Base-by-base conservation (phyloP, 2,329 filamentous ascomycete genomes). In the Ceratocystis harringtonii region DNA sequence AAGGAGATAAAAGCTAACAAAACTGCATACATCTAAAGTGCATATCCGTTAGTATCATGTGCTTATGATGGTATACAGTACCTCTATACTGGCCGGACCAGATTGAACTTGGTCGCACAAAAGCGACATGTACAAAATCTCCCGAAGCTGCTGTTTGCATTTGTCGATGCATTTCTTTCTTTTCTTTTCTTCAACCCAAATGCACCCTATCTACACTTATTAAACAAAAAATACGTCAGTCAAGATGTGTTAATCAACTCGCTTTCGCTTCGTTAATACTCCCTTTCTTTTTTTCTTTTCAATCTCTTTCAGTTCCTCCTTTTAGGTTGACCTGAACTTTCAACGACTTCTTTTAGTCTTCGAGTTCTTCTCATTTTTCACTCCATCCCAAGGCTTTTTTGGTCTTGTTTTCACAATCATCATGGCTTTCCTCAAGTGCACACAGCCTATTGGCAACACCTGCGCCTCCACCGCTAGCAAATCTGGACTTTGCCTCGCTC, bases 401-500 rank as follows among this genome's bases (percentile, higher is more conserved):
- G 83, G 85, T 88, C 85, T 86, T 87, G 88, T 87, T 88, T 89
- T 80, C 81, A 45, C 36, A 41, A 78, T 84, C 84, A 90, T 72
- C 81, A 92, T 92, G 88, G 88, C 87, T 81, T 85, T 83, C 86
- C 81, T 85, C 84, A 79, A 84, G 78, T 79, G 78, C 80, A 73
- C 72, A 79, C 75, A 82, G 78, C 80, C 81, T 79, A 81, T 82
- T 82, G 84, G 84, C 82, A 77, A 78, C 75, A 82, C 78, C 80
- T 80, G 78, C 82, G 79, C 70, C 77, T 83, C 75, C 78, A 75
- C 79, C 77, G 75, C 78, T 79, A 71, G 79, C 76, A 66, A 82
- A 82, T 73, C 81, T 86, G 80, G 88, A 91, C 85, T 91, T 91
- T 75, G 85, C 89, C 78, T 84, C 91, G 80, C 89, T 86, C 85